Base-by-base conservation (phyloP, 1,284 basidiomycete genomes). In the Coniferiporia sulphurascens region DNA sequence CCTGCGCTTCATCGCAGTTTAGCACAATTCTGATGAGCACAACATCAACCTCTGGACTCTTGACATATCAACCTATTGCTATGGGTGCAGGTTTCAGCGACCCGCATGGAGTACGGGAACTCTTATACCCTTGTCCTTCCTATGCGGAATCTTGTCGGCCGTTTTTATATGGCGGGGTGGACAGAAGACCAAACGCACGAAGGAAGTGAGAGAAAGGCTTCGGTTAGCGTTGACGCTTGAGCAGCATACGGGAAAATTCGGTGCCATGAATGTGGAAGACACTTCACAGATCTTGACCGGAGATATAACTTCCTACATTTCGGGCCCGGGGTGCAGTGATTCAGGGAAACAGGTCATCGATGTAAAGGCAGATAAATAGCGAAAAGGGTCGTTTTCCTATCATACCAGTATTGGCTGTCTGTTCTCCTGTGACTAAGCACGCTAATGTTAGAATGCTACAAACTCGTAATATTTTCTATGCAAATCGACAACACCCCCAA, bases 81-180 rank as follows among this genome's bases (percentile, higher is more conserved):
- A 41, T 41, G 38, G 9, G 9, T 27, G 19, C 21, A 84, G 82
- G 35, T 86, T 86, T 65, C 63, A 80, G 60, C 79, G 86, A 21
- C 86, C 86, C 3, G 78, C 83, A 2, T 87, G 85, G 85, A 82
- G 78, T 45, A 86, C 84, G 0, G 91, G 86, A 0, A 79, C 77
- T 13, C 80, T 94, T 15, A 93, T 96, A 56, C 87, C 89, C 0
- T 76, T 78, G 2, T 83, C 83, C 27, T 93, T 95, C 72, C 74
- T 90, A 4, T 91, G 91, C 64, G 93, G 91, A 54, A 93, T 94
- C 52, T 73, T 76, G n/a, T 85, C 93, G 0, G 91, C 81, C 6
- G 73, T 93, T 4, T 75, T 90, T 56, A 94, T 94, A 65, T 93
- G 86, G 81, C 79, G 80, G 65, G 93, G 92, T 22, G 85, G 89